Conservation (phyloP, 2,329 filamentous ascomycete species). For the Cytospora piceicola region DNA sequence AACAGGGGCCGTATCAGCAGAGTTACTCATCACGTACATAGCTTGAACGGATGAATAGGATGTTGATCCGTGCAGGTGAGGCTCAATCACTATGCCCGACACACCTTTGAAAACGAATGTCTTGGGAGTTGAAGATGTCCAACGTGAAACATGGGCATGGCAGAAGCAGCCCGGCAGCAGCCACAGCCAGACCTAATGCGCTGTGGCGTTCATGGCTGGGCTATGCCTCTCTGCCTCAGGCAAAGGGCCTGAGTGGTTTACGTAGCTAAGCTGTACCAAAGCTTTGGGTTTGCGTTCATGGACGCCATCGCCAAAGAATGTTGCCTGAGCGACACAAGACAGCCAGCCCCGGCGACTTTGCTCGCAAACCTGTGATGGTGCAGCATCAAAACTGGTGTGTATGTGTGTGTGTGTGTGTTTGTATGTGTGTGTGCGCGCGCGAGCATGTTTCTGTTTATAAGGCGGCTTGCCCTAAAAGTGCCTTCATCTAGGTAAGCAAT, state of each 20-base stretch:
- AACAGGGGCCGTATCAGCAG: background rate
- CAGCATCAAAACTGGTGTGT: background rate
- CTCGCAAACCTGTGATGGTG: background rate
- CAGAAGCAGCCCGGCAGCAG: conserved; percentile 19
- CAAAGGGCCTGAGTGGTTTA: background rate
- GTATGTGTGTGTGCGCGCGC: background rate
- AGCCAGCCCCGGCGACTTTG: background rate
- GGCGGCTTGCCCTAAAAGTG: background rate
- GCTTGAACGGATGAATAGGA: background rate
- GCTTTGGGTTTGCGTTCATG: conserved; percentile 1
- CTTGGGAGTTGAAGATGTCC: background rate
- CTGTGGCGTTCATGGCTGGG: conserved; percentile 7
- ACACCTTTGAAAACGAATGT: background rate
- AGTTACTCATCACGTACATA: background rate
- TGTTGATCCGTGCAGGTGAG: conserved; percentile 2
- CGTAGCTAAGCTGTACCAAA: conserved; percentile 7
- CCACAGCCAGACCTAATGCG: conserved; percentile 8
- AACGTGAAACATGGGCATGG: conserved; percentile 5
- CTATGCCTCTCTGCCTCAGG: background rate
- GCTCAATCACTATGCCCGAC: conserved; percentile 14
- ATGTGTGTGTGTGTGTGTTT: background rate
- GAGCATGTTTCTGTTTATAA: background rate
- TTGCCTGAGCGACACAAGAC: background rate
- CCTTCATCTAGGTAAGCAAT: conserved; percentile 1
- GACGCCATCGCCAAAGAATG: background rate